phyloP scores from a whole-genome alignment of 2,329 filamentous ascomycete species.

The Colletotrichum higginsianum region DNA sequence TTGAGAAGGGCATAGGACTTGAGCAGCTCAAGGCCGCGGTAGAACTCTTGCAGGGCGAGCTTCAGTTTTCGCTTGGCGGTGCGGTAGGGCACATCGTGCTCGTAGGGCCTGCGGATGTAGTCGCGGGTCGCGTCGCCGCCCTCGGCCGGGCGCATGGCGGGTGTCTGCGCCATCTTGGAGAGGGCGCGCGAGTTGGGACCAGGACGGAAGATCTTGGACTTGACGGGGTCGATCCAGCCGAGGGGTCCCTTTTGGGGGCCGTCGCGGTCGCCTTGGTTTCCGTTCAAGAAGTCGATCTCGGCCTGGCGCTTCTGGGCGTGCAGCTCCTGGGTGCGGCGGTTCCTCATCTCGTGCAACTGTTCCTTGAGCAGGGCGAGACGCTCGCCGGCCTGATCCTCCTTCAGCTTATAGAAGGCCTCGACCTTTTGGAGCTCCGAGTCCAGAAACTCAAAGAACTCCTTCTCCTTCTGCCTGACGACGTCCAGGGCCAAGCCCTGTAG shows the following conservation, averaged over 20 bases:
- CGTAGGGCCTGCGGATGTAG: conserved; percentile 65
- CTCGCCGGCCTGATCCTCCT: conserved; percentile 87
- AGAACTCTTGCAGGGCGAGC: conserved; percentile 91
- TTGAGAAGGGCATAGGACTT: conserved; percentile 94
- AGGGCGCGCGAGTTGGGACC: conserved; percentile 74
- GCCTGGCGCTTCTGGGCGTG: conserved; percentile 58
- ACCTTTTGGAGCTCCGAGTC: conserved; percentile 92
- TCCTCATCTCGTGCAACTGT: conserved; percentile 94
- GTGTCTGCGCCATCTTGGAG: conserved; percentile 67
- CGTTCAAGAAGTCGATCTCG: conserved; percentile 48
- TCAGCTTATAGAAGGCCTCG: conserved; percentile 88
- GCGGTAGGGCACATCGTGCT: conserved; percentile 82
- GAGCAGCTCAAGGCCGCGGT: conserved; percentile 89
- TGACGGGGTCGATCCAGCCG: conserved; percentile 68
- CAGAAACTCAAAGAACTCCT: conserved; percentile 90
- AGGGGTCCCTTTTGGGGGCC: conserved; percentile 44
- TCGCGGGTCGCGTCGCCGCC: conserved; percentile 58
- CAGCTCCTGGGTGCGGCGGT: conserved; percentile 83
- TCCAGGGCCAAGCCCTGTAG: conserved; percentile 61
- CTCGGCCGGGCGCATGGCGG: conserved; percentile 53
- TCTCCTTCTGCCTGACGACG: conserved; percentile 79
- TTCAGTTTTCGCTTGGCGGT: conserved; percentile 94
- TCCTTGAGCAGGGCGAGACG: conserved; percentile 80
- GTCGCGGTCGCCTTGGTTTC: conserved; percentile 47
- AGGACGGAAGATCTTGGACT: conserved; percentile 67